phyloP scores from a whole-genome alignment of 257 asterid species.

The Scutellaria barbata region DNA sequence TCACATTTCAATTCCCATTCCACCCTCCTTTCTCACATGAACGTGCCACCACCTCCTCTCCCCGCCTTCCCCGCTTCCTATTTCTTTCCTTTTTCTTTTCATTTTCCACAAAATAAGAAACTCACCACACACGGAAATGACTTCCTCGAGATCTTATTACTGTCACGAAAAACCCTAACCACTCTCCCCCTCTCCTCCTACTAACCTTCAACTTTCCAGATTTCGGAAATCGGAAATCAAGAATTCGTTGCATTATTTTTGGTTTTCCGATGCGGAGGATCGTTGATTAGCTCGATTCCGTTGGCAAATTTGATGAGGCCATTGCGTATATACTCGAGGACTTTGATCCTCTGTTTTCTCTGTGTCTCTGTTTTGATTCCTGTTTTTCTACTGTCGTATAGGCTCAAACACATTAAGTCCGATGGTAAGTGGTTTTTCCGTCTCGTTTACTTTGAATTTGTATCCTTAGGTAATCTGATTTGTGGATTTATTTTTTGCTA shows the following conservation, averaged over 20 bases:
- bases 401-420: constrained; percentile 61
- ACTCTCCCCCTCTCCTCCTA: constrained; percentile 33
- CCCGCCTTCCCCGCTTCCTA: constrained; percentile 53
- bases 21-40: constrained; percentile 13
- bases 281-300: constrained; percentile 32
- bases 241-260: background rate
- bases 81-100: constrained; percentile 17
- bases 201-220: constrained; percentile 27
- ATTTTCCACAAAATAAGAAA: background rate
- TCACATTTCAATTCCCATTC: constrained; percentile 16
- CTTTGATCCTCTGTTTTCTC: constrained; percentile 84
- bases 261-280: constrained; percentile 46
- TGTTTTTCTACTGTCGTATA: constrained; percentile 58
- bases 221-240: constrained; percentile 33
- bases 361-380: constrained; percentile 67
- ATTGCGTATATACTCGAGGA: constrained; percentile 75
- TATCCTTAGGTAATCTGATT: constrained; percentile 9
- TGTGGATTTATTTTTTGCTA: constrained; percentile 23
- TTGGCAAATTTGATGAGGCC: constrained; percentile 61
- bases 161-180: constrained; percentile 46
- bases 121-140: constrained; percentile 24
- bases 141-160: constrained; percentile 43
- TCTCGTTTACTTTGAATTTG: background rate
- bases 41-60: constrained; percentile 47
- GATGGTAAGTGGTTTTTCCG: constrained; percentile 49